Evolutionary conservation across 352 stramenopile species (phyloP), one percentile per base, ranked within the genome.

Genomic region (Phytophthora melonis): DNA sequence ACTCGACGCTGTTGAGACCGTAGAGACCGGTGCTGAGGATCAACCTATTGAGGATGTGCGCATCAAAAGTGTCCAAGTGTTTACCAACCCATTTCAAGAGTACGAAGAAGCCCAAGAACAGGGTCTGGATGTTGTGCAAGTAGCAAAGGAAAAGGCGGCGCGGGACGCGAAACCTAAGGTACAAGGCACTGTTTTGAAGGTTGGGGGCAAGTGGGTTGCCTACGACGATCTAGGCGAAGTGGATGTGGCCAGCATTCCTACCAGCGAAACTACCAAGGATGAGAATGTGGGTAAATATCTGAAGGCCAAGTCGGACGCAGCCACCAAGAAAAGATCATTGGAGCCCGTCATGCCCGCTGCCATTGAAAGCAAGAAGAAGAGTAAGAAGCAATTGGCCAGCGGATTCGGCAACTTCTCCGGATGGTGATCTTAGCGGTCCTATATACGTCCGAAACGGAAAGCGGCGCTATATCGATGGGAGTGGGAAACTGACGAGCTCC

Each of bases 1-100:
- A 16, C 70, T 98, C 3, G 83, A 95, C 47, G 75, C 76, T 14
- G 91, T 98, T 54, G 94, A 98, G 68, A 58, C 64, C 30, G 68
- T 97, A 2, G 74, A 78, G 13, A 97, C 92, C 14, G 83, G 87
- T 53, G 84, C 68, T 3, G 82, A 96, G 5, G 93, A 98, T 68
- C 90, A 86, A 9, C 96, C 96, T 19, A 71, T 84, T n/a, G 82
- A 91, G 14, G 82, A 96, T 14, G 81, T 99, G 36, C 84, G 85
- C 54, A 95, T 99, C 57, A 71, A 88, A 3, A 79, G 69, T 43
- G 82, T 87, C 0, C 73, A 96, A 8, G 92, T 98, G 9, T 94
- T 98, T 62, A 80, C 74, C 9, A 97, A 98, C 67, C 95, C 96
- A 13, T 97, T 98, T 62, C 77, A 94, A 23, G 88, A 98, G 58